phyloP scores from a whole-genome alignment of 495 filamentous ascomycete genomes.

The Tuber indicum region DNA sequence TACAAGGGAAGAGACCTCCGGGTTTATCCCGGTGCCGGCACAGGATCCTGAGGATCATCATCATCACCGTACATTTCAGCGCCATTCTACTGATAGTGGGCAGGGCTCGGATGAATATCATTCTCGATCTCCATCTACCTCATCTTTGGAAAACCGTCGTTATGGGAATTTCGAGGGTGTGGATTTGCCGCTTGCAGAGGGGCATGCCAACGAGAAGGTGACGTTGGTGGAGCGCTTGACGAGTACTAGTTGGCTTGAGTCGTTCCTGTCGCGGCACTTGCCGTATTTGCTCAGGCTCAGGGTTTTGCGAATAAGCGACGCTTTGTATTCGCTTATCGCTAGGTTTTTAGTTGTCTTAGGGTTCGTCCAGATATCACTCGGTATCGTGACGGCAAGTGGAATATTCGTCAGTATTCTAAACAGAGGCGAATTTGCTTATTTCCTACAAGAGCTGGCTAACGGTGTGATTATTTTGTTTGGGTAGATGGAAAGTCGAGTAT shows the following conservation, averaged over 20 bases:
- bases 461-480: conserved; percentile 11
- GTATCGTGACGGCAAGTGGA: conserved; percentile 63
- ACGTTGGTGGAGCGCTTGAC: conserved; percentile 42
- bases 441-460: conserved; percentile 14
- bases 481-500: conserved; percentile 56
- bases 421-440: conserved; percentile 7
- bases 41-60: conserved; percentile 48
- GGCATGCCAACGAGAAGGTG: conserved; percentile 47
- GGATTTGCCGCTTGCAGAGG: conserved; percentile 50
- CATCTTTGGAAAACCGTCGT: conserved; percentile 51
- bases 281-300: conserved; percentile 57
- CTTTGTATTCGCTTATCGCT: conserved; percentile 57
- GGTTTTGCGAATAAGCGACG: conserved; percentile 52
- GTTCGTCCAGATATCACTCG: conserved; percentile 57
- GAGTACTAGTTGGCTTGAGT: conserved; percentile 45
- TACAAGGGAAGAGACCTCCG: conserved; percentile 45
- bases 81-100: conserved; percentile 79
- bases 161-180: conserved; percentile 51
- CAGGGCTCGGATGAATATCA: conserved; percentile 72
- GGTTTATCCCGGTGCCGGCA: conserved; percentile 63
- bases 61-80: conserved; percentile 22
- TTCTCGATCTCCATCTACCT: conserved; percentile 59
- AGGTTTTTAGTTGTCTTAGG: conserved; percentile 58
- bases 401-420: conserved; percentile 54
- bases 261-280: conserved; percentile 47